Conservation (phyloP, 1,284 basidiomycete genomes). For the Heterobasidion irregulare region DNA sequence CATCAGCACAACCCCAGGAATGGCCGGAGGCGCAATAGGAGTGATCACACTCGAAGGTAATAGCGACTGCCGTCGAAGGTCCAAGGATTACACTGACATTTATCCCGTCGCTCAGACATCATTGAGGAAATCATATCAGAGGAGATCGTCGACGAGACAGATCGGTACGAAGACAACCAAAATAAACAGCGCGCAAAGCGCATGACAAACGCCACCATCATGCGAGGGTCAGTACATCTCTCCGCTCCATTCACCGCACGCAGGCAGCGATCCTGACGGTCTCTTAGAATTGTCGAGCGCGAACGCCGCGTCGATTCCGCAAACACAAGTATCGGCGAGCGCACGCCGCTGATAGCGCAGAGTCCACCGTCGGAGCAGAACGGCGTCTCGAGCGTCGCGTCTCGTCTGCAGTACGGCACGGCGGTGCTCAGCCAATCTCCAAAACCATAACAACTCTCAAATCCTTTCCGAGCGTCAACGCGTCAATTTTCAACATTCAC, state of each 20-base stretch:
- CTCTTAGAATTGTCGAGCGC: slow-evolving; percentile 31
- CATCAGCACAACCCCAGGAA: slow-evolving; percentile 78
- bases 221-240: slow-evolving; percentile 57
- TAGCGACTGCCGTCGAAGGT: slow-evolving; percentile 1
- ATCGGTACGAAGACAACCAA: slow-evolving; percentile 80
- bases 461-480: too few species aligned
- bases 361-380: not conserved
- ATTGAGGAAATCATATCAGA: slow-evolving; percentile 85
- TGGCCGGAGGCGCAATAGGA: slow-evolving; percentile 74
- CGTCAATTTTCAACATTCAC: too few species aligned
- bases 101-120: slow-evolving; percentile 36
- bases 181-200: slow-evolving; percentile 67
- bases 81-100: not conserved
- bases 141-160: slow-evolving; percentile 89
- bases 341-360: slow-evolving; percentile 15
- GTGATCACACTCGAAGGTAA: slow-evolving; percentile 75
- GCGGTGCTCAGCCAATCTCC: not conserved
- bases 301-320: slow-evolving; percentile 19
- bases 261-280: not conserved
- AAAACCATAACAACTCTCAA: not conserved
- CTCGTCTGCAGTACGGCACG: not conserved
- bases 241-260: not conserved
- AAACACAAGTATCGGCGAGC: slow-evolving; percentile 7
- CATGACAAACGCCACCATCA: slow-evolving; percentile 65
- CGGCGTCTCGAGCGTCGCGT: not conserved